Base-by-base conservation (phyloP, 2,329 filamentous ascomycete species). In the Colletotrichum salicis region DNA sequence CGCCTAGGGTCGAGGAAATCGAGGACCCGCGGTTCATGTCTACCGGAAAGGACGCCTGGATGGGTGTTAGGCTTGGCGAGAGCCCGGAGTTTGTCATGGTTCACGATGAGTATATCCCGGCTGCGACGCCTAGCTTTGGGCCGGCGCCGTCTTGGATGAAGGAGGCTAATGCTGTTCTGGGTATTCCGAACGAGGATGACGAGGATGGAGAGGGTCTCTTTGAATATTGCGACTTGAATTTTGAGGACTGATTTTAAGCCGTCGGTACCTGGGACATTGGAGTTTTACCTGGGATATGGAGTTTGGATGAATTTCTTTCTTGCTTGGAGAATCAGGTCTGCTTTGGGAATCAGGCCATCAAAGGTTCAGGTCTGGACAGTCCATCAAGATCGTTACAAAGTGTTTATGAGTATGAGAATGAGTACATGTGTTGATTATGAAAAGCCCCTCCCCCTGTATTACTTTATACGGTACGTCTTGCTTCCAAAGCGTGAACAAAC, bases 121-220 rank as follows among this genome's bases (percentile, higher is more conserved):
- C 19, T 8, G 6, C 10, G n/a, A 29, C 10, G 6, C 12, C 27
- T 19, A 41, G 33, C 7, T 19, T n/a, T 31, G 57, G 64, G 13
- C 68, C 68, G 41, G 51, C 37, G 11, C 57, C 51, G 15, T 41
- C 27, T 37, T 68, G 64, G 64, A 41, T 68, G 12, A 68, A 45
- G 22, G 58, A 71, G 13, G 64, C 68, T n/a, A 68, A 71, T n/a
- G 64, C 37, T 12, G 51, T 35, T 19, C 22, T 64, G 10, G 61
- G 61, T 7, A 55, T 64, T 24, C 31, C 29, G n/a, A 62, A 52
- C 31, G 12, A 35, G 27, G 41, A 6, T 11, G 45, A 52, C 15
- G 58, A 45, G 10, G 35, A 60, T n/a, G 15, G 22, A 2, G 37
- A 31, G 35, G 37, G 37, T 1, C 27, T 62, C 2, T 35, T 62